A percentile compares a stretch with the other conserved stretches of the same genome.
Evolutionary conservation across 257 asterid genomes (phyloP).

Genomic region (Salvia splendens): DNA sequence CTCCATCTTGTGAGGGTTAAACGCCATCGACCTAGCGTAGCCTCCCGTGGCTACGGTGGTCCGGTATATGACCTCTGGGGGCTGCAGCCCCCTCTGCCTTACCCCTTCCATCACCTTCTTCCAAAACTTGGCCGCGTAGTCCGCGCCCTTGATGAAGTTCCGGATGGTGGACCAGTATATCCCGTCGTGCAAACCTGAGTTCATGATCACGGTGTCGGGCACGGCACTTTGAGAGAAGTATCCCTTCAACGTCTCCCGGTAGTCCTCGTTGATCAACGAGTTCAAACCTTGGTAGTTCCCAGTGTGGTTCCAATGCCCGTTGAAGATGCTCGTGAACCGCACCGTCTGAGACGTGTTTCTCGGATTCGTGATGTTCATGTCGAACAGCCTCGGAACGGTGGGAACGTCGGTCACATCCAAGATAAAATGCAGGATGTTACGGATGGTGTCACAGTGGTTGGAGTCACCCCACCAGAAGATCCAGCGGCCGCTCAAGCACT

Average conservation of each 20-base stretch:
- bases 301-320: conserved; percentile 65
- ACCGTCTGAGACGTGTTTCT: conserved; percentile 52
- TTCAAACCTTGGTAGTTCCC: conserved; percentile 70
- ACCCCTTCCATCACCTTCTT: conserved; percentile 50
- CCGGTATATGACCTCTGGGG: conserved; percentile 66
- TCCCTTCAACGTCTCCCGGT: conserved; percentile 47
- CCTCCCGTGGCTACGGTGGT: conserved; percentile 82
- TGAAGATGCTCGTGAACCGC: conserved; percentile 77
- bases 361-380: conserved; percentile 74
- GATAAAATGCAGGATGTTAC: conserved; percentile 70
- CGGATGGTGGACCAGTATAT: conserved; percentile 60
- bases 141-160: conserved; percentile 57
- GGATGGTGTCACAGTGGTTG: conserved; percentile 77
- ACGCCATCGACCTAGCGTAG: conserved; percentile 56
- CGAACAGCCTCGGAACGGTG: conserved; percentile 58
- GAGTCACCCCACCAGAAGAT: conserved; percentile 99
- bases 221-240: conserved; percentile 50
- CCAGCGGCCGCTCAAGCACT: conserved; percentile 61
- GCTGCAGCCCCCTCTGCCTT: conserved; percentile 38
- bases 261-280: conserved; percentile 46
- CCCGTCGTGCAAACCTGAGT: conserved; percentile 89
- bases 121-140: conserved; percentile 73
- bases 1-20: conserved; percentile 89
- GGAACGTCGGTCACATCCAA: conserved; percentile 43
- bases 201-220: conserved; percentile 82